Base-by-base conservation (phyloP, 352 stramenopile genomes). In the Globisporangium carolinianum region DNA sequence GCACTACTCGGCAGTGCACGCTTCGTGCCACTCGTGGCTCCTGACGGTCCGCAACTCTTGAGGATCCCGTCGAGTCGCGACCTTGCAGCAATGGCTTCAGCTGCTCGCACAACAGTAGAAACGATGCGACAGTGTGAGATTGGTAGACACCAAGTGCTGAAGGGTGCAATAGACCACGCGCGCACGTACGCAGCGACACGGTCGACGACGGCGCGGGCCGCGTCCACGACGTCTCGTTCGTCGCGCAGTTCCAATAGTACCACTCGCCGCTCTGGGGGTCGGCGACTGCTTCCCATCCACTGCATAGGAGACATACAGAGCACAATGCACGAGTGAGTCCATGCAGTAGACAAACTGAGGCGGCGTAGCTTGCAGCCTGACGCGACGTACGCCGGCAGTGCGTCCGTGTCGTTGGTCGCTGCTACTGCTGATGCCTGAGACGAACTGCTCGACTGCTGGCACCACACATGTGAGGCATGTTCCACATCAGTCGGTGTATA, bases 161-260 rank as follows among this genome's bases (percentile, higher is more conserved):
- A 6, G 41, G 18, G 5, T 14, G 9, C 10, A 7, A 4, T 32
- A 32, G 24, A 32, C 2, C 24, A 32, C 24, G 24, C 24, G 24
- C 24, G 24, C 35, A 53, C 56, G 51, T 62, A 92, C 82, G 61
- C 32, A 90, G 65, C n/a, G 75, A 79, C 11, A 86, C 75, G 15
- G 61, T 78, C 51, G 65, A 55, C 51, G 63, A 55, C 42, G 69
- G 67, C 48, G 68, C 61, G 0, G 81, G 83, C 39, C 68, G 68
- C 17, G 66, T 83, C 83, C 80, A 93, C 14, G 79, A 82, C 36
- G 83, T 91, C 55, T 87, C 79, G n/a, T 83, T 79, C 36, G 80
- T 85, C n/a, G 71, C 63, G 9, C 63, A 66, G 66, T 93, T 85
- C 83, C 83, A 93, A 53, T 79, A 93, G 68, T 91, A 93, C 32